Conservation (phyloP, 164 flowering plant species). For the Amborella trichopoda region DNA sequence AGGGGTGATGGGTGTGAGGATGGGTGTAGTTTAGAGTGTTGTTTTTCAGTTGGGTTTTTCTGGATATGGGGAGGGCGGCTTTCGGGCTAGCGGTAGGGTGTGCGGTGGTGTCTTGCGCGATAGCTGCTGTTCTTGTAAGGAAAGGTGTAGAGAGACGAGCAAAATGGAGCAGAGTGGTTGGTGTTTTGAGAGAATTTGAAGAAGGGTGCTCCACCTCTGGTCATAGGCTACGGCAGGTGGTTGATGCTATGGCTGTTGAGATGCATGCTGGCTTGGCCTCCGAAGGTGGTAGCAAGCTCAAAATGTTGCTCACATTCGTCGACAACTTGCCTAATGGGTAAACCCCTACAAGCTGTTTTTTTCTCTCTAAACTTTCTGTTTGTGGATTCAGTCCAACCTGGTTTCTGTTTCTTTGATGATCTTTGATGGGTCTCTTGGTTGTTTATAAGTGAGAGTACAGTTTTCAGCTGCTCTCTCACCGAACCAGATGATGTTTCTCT, state of each 20-base stretch:
- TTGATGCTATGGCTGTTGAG: conserved; percentile 92
- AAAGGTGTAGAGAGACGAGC: conserved; percentile 46
- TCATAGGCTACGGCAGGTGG: conserved; percentile 56
- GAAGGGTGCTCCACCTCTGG: conserved; percentile 52
- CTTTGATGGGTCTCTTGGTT: no score
- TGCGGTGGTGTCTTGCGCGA: conserved; percentile 60
- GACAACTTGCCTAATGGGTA: conserved; percentile 79
- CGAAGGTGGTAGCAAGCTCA: conserved; percentile 92
- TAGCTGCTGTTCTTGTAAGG: conserved; percentile 63
- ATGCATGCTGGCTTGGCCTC: conserved; percentile 97
- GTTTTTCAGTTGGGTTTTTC: not conserved
- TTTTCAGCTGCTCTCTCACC: no score
- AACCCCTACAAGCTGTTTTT: no score
- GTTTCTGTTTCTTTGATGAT: no score
- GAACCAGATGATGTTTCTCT: no score
- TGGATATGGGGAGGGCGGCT: conserved; percentile 57
- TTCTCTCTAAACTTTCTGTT: no score
- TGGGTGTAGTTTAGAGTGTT: not conserved
- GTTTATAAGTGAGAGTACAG: no score
- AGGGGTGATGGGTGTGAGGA: conserved; percentile 1
- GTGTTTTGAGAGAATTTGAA: conserved; percentile 57
- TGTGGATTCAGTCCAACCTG: no score
- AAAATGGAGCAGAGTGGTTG: conserved; percentile 60
- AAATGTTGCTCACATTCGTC: conserved; percentile 77
- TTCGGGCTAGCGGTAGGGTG: conserved; percentile 46